Evolutionary conservation across 345 rosid species (phyloP).

Genomic region (Arabidopsis suecica): DNA sequence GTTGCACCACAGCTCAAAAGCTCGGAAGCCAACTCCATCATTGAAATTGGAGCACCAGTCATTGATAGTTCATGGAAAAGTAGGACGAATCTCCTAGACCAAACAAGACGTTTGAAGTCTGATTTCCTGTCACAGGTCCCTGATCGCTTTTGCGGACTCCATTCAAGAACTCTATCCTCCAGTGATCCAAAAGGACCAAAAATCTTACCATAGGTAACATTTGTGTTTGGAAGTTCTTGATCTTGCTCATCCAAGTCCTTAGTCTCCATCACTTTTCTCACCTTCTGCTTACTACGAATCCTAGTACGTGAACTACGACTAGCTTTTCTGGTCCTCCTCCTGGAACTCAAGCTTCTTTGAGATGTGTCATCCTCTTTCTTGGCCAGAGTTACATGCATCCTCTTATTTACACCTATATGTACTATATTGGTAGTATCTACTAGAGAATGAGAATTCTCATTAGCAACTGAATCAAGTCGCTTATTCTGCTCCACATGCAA

Average conservation of each 20-base stretch:
- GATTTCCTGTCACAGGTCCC: conserved; percentile 97
- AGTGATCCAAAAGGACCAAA: conserved; percentile 87
- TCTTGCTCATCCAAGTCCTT: conserved; percentile 58
- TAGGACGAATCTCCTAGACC: conserved; percentile 93
- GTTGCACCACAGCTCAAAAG: conserved; percentile 98
- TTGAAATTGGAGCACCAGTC: conserved; percentile 98
- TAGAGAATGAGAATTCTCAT: conserved; percentile 49
- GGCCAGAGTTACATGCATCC: conserved; percentile 57
- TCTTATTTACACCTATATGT: conserved; percentile 50
- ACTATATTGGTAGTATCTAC: conserved; percentile 52
- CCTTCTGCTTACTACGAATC: conserved; percentile 52
- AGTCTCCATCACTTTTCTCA: conserved; percentile 45
- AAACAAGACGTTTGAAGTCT: conserved; percentile 87
- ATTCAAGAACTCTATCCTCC: conserved; percentile 77
- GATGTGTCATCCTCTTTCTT: conserved; percentile 54
- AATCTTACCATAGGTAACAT: conserved; percentile 72
- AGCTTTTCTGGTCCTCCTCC: conserved; percentile 59
- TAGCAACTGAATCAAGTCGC: conserved; percentile 59
- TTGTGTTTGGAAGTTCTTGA: conserved; percentile 65
- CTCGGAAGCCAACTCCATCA: conserved; percentile 98
- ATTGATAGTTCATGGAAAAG: conserved; percentile 96
- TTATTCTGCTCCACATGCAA: conserved; percentile 47
- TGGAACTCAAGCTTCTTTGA: conserved; percentile 45
- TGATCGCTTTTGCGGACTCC: conserved; percentile 91
- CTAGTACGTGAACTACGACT: conserved; percentile 54